Evolutionary conservation across 768 basidiomycete genomes (phyloP), one percentile per base, ranked within the genome.

Genomic region (Hypholoma sublateritium): DNA sequence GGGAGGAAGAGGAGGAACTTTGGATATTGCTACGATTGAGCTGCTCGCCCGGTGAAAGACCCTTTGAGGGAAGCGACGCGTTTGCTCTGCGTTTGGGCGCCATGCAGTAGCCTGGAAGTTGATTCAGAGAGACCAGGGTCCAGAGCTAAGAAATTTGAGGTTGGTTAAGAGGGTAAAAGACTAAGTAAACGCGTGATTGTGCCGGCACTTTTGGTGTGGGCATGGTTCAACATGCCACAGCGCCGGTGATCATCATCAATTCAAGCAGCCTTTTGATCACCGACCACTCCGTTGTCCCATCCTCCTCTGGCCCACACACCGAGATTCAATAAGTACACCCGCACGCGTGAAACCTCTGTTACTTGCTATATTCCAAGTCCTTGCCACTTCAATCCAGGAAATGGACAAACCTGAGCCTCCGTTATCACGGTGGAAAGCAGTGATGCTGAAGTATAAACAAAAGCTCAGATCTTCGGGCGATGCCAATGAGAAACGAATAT

Each of bases 11-110:
- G 54, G 76, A 69, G 41, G 55, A 36, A 47, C 74, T 72, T n/a
- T 79, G 70, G 14, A 84, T 75, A 53, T 78, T 78, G 56, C 76
- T 73, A 50, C 85, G 81, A 62, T 85, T 86, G 62, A 89, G 78
- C 21, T 77, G 76, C 72, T 89, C 83, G 19, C 86, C 88, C 25
- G 86, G 76, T 46, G 75, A 71, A 36, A 87, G 77, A 21, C 86
- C 88, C 62, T 80, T 80, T 13, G 71, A 60, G 22, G 71, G 43
- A 4, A 79, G 70, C 16, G 79, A 79, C 55, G 70, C 65, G 69
- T 77, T 84, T 66, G 81, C 74, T 65, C 81, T 86, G 49, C 87
- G 85, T 67, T 86, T 87, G 17, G 71, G 66, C 35, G 81, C 69
- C 87, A 89, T 87, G 50, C 24, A 57, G 42, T 54, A 50, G 45